These are phyloP conservation scores for Starmera stellimalicola DNA, from an alignment of 1,139 yeast species.

Conservation along the genomic window DNA sequence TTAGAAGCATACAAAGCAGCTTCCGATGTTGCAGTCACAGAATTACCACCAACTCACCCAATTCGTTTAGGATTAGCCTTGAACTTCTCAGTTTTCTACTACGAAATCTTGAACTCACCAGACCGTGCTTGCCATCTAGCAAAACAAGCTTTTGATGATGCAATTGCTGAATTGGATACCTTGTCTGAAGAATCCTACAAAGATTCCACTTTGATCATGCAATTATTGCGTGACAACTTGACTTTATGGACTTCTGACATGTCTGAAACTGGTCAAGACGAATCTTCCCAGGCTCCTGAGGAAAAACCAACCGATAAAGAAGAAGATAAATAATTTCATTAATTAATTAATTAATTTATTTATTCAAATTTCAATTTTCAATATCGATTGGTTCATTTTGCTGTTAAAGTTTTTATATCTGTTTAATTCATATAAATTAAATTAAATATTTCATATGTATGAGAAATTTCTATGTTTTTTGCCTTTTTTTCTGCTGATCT, in stretches of 20 bases:
- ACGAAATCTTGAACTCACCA: constrained; percentile 95
- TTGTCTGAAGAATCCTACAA: constrained; percentile 96
- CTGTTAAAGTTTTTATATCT: neutral
- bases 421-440: neutral
- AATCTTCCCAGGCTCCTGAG: constrained; percentile 47
- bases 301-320: constrained; percentile 36
- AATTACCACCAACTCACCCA: constrained; percentile 97
- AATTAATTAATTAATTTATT: neutral
- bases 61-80: constrained; percentile 96
- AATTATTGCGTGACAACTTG: constrained; percentile 94
- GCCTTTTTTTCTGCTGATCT: neutral
- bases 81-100: constrained; percentile 96
- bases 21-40: constrained; percentile 93
- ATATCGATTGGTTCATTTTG: no score
- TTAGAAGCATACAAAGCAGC: constrained; percentile 94
- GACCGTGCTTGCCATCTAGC: constrained; percentile 98
- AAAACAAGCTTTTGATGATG: constrained; percentile 98
- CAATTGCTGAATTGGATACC: constrained; percentile 97
- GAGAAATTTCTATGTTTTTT: neutral
- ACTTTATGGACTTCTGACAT: constrained; percentile 97
- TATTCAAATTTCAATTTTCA: constrained; percentile 3
- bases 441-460: neutral
- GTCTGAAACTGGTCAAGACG: constrained; percentile 74
- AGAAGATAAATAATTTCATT: constrained; percentile 21
- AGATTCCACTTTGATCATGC: constrained; percentile 97